phyloP scores from a whole-genome alignment of 2,329 filamentous ascomycete species.

The Claviceps sp. region DNA sequence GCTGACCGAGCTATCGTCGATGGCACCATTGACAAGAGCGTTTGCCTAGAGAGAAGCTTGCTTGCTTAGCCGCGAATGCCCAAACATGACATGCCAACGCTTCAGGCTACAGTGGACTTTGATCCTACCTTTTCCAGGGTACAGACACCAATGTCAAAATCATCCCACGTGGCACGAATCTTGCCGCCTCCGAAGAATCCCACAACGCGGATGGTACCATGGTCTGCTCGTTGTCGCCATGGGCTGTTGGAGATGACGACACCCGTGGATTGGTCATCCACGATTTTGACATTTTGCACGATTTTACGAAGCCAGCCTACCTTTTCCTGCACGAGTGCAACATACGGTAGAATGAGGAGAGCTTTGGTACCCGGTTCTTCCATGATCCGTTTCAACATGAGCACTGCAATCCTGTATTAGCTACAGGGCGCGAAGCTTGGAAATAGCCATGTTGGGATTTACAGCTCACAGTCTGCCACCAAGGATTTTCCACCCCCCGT shows the following conservation, averaged over 20 bases:
- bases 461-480: slow-evolving; percentile 44
- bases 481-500: slow-evolving; percentile 69
- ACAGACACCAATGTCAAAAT: slow-evolving; percentile 67
- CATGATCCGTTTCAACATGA: slow-evolving; percentile 62
- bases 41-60: slow-evolving; percentile 43
- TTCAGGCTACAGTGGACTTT: not conserved
- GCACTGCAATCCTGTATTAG: slow-evolving; percentile 26
- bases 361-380: slow-evolving; percentile 51
- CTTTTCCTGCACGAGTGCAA: slow-evolving; percentile 70
- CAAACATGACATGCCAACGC: not conserved
- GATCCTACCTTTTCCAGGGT: slow-evolving; percentile 56
- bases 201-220: slow-evolving; percentile 49
- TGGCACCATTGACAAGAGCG: slow-evolving; percentile 56
- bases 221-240: slow-evolving; percentile 42
- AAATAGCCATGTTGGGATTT: slow-evolving; percentile 2
- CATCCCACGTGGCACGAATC: slow-evolving; percentile 51
- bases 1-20: slow-evolving; percentile 55
- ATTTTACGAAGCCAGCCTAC: slow-evolving; percentile 58
- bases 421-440: not conserved
- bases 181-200: slow-evolving; percentile 67
- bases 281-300: slow-evolving; percentile 35
- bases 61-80: slow-evolving; percentile 2
- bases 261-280: slow-evolving; percentile 17
- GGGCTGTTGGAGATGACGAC: slow-evolving; percentile 24
- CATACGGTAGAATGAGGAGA: slow-evolving; percentile 61